These are phyloP conservation scores for Monosporascus sp. DNA, from an alignment of 2,329 filamentous ascomycete species.

Conservation along the genomic window DNA sequence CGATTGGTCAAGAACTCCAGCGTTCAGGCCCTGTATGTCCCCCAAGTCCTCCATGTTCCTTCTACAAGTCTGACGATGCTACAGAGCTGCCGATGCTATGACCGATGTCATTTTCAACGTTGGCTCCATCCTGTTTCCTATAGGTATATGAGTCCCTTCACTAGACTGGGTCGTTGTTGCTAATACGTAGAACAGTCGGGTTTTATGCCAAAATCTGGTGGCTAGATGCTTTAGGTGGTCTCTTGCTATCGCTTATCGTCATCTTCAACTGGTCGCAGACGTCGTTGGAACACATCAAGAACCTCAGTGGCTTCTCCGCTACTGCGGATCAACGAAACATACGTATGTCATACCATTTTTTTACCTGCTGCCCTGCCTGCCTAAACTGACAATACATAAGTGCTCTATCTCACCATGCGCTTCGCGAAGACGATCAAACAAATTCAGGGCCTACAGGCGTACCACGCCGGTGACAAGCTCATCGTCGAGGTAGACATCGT, in stretches of 20 bases:
- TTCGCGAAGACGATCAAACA: conserved; percentile 84
- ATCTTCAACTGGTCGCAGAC: conserved; percentile 75
- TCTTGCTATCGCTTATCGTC: conserved; percentile 72
- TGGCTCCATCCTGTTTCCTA: conserved; percentile 82
- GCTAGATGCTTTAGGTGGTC: conserved; percentile 74
- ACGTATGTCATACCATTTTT: conserved; percentile 22
- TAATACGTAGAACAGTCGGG: conserved; percentile 45
- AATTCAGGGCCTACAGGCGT: conserved; percentile 80
- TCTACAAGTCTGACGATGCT: conserved; percentile 4
- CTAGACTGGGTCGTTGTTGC: background rate
- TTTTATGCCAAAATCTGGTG: conserved; percentile 77
- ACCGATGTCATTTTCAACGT: conserved; percentile 87
- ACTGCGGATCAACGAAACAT: conserved; percentile 79
- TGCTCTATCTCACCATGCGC: conserved; percentile 89
- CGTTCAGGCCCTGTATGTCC: conserved; percentile 66
- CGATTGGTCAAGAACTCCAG: conserved; percentile 79
- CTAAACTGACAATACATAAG: conserved; percentile 17
- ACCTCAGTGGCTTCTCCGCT: conserved; percentile 73
- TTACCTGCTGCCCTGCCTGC: background rate
- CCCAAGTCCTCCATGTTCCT: background rate
- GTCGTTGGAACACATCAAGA: conserved; percentile 71
- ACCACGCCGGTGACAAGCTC: conserved; percentile 80
- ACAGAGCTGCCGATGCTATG: conserved; percentile 45
- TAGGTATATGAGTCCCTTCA: conserved; percentile 39
- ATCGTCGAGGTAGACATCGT: conserved; percentile 83